Evolutionary conservation across 116 monocot genomes (phyloP).

Genomic region (Papilionanthe hybrid): DNA sequence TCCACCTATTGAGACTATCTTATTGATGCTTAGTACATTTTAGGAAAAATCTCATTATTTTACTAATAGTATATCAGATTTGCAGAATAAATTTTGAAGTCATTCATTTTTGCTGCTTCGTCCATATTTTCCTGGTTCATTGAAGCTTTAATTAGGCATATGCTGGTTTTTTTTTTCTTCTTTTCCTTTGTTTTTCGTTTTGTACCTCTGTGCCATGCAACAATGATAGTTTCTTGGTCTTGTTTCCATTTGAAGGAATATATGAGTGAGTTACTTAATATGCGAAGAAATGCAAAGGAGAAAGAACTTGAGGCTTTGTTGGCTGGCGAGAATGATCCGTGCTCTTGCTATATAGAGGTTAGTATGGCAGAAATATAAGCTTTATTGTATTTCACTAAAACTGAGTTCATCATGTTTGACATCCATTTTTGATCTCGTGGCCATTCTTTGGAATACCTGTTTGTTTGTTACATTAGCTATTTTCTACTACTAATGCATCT

Average conservation of each 20-base stretch:
- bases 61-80: not conserved
- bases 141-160: constrained; percentile 1
- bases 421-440: not conserved
- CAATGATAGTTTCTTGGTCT: not conserved
- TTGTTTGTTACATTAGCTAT: not conserved
- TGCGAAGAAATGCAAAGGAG: constrained; percentile 82
- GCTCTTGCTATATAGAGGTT: constrained; percentile 94
- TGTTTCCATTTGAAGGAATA: constrained; percentile 50
- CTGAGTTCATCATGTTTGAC: not conserved
- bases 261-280: constrained; percentile 53
- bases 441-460: not conserved
- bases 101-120: not conserved
- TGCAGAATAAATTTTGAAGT: constrained; percentile 1
- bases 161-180: not conserved
- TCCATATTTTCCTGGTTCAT: not conserved
- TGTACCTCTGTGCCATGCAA: not conserved
- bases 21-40: not conserved
- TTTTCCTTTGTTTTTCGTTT: not conserved
- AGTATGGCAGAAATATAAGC: not conserved
- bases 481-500: not conserved
- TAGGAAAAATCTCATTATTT: not conserved
- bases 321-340: constrained; percentile 73
- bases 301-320: constrained; percentile 87
- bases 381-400: not conserved
- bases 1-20: not conserved